Evolutionary conservation across 495 filamentous ascomycete species (phyloP), one percentile per base, ranked within the genome.

Genomic region (Amphirosellinia nigrospora): DNA sequence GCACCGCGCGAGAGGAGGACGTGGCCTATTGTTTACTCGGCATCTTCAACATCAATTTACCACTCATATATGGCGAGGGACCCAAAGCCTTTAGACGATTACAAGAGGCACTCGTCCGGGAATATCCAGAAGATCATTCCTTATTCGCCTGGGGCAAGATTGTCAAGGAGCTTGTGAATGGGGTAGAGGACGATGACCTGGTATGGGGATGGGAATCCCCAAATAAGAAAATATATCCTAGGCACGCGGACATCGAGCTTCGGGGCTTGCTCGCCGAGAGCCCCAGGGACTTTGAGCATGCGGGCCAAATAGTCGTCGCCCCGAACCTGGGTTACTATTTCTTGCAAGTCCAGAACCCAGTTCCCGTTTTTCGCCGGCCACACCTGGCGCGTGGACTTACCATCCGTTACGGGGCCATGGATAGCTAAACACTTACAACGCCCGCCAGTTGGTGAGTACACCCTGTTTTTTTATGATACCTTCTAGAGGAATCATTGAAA

Each of bases 11-110:
- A 3, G 53, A 62, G 19, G 75, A 77, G 32, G 75, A 77, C 58
- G 39, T 38, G 21, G 75, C 71, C 23, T 77, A 77, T 26, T 77
- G 68, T 52, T 56, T 77, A 0, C 59, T 75, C 5, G 75, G 71
- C 0, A 70, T 75, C 28, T 77, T 46, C 23, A 63, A 32, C 23
- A 26, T 6, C 45, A 32, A 39, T 26, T 41, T 43, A 8, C 55
- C 41, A 23, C 11, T 26, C 10, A 1, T 15, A 10, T 64, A 64
- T 48, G 61, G 61, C 8, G 61, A 64, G 26, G 61, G 61, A 1
- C 23, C 28, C 36, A 16, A 21, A 4, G 58, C 32, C 7, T 60
- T 60, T 41, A 34, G 41, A 10, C 58, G 58, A 7, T n/a, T 60
- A 3, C 34, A 41, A 36, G 58, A 60, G 16, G 58, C 19, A 16